Conservation (phyloP, 148 eudicot species). For the Nyssa sinensis region DNA sequence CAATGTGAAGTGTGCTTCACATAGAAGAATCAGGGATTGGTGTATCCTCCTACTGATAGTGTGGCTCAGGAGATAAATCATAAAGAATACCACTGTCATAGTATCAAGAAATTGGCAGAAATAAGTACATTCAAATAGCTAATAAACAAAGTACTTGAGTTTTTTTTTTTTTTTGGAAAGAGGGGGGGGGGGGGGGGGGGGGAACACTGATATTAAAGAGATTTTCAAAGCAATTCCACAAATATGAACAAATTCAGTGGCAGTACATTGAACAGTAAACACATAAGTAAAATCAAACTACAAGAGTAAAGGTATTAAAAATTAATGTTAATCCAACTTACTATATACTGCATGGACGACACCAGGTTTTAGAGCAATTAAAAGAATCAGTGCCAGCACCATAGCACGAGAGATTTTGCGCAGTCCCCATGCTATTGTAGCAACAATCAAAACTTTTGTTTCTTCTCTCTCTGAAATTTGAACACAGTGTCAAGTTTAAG, state of each 20-base stretch:
- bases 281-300: not conserved
- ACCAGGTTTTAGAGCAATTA: conserved; percentile 94
- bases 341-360: conserved; percentile 85
- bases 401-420: conserved; percentile 92
- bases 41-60: conserved; percentile 61
- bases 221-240: not conserved
- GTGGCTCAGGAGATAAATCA: conserved; percentile 84
- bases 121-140: too few species aligned
- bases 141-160: conserved; percentile 6
- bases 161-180: too few species aligned
- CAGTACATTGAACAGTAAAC: too few species aligned
- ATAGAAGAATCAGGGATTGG: conserved; percentile 73
- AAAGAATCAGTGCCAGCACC: conserved; percentile 73
- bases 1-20: conserved; percentile 55
- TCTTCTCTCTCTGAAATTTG: conserved; percentile 70
- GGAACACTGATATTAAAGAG: too few species aligned
- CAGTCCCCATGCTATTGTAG: conserved; percentile 97
- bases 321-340: conserved; percentile 34
- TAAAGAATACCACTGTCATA: conserved; percentile 89
- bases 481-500: not conserved
- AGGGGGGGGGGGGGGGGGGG: too few species aligned
- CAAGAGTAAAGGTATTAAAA: not conserved
- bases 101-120: conserved; percentile 9
- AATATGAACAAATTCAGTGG: too few species aligned
- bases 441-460: conserved; percentile 89